Conservation (phyloP, 108 stramenopile genomes). For the Aureococcus anophagefferens region DNA sequence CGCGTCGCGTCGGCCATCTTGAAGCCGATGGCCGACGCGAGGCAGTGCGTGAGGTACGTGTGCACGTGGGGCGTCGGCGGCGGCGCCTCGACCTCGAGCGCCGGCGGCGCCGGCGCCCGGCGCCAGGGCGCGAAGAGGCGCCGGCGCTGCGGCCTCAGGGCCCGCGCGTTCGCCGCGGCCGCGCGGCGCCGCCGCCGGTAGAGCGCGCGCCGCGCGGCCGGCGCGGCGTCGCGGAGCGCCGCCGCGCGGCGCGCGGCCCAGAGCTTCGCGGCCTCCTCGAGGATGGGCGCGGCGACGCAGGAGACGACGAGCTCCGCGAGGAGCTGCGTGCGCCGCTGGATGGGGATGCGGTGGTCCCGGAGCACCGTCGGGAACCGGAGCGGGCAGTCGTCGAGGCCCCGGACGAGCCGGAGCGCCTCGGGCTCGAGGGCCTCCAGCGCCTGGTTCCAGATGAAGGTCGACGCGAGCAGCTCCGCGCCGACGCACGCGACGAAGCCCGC, state of each 20-base stretch:
- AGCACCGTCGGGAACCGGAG: not conserved
- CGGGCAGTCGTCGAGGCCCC: not conserved
- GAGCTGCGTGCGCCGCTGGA: not conserved
- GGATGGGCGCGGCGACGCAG: constrained; percentile 4
- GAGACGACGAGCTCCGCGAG: not conserved
- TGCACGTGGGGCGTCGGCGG: constrained; percentile 10
- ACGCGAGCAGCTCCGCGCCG: not conserved
- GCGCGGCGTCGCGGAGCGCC: not conserved
- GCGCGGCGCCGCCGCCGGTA: too few relatives aligned
- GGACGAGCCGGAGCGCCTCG: not conserved
- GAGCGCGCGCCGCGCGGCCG: too few relatives aligned
- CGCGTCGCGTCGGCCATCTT: constrained; percentile 23
- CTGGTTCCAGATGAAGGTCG: not conserved
- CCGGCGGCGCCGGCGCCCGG: too few relatives aligned
- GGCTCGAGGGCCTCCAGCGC: not conserved
- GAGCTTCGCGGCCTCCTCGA: constrained; percentile 12
- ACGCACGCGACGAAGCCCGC: not conserved
- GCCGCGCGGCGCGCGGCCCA: not conserved
- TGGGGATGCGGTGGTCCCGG: not conserved
- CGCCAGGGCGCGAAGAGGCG: too few relatives aligned
- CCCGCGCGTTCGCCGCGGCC: too few relatives aligned
- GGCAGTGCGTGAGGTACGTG: constrained; percentile 21
- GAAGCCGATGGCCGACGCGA: constrained; percentile 22
- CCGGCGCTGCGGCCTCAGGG: too few relatives aligned
- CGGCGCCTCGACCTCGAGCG: too few relatives aligned